Conservation (phyloP, 2,329 filamentous ascomycete species). For the Hypoxylon sp. region DNA sequence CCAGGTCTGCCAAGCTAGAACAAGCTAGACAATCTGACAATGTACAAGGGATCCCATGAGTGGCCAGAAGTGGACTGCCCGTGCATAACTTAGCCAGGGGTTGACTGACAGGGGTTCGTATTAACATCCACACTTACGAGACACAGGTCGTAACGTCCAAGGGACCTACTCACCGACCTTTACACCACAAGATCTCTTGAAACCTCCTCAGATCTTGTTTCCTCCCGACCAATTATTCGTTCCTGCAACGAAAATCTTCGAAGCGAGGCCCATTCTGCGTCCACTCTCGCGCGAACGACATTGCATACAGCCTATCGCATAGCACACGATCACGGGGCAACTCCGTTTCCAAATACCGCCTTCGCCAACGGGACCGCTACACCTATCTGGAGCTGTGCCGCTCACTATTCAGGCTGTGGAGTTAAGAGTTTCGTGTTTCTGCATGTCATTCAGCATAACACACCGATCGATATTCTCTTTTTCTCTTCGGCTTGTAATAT, state of each 20-base stretch:
- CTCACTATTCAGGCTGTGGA: constrained; percentile 34
- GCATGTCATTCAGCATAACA: constrained; percentile 30
- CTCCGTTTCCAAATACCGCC: constrained; percentile 29
- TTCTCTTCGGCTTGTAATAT: constrained; percentile 7
- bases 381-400: constrained; percentile 21
- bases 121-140: constrained; percentile 53
- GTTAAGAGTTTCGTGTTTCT: constrained; percentile 34
- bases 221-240: constrained; percentile 44
- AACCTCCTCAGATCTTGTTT: constrained; percentile 50
- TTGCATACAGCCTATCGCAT: constrained; percentile 37
- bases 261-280: constrained; percentile 38
- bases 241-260: constrained; percentile 27
- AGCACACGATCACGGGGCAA: constrained; percentile 19
- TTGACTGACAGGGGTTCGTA: constrained; percentile 45
- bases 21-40: too few species aligned
- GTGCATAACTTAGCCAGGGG: constrained; percentile 49
- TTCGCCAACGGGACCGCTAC: constrained; percentile 32
- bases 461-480: constrained; percentile 18
- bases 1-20: constrained; percentile 45
- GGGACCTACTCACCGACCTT: constrained; percentile 52
- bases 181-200: constrained; percentile 44
- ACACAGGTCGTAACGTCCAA: constrained; percentile 58
- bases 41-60: constrained; percentile 38
- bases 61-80: constrained; percentile 32
- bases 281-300: constrained; percentile 26